phyloP scores from a whole-genome alignment of 306 rosid species.

The Quercus ilex region DNA sequence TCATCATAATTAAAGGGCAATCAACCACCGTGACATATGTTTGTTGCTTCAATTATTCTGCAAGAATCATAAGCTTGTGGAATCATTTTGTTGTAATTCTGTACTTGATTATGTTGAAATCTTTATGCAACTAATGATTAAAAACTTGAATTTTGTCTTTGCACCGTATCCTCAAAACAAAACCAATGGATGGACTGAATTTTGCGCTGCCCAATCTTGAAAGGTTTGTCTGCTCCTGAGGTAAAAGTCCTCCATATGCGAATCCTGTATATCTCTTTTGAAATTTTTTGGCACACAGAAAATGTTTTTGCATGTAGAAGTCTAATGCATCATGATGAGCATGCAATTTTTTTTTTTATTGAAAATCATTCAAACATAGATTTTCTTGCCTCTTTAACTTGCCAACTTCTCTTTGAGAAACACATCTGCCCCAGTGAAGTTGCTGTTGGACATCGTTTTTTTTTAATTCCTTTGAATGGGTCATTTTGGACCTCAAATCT shows the following conservation, averaged over 20 bases:
- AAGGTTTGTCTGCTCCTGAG: background rate
- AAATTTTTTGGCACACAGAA: background rate
- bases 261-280: background rate
- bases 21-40: background rate
- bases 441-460: no score
- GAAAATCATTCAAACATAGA: background rate
- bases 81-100: background rate
- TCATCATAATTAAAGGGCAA: no score
- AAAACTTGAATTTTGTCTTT: background rate
- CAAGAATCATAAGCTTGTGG: background rate
- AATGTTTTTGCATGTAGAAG: background rate
- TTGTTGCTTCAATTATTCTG: background rate
- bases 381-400: background rate
- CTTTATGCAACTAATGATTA: background rate
- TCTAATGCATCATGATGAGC: background rate
- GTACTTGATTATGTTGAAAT: background rate
- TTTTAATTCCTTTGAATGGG: no score
- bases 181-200: background rate
- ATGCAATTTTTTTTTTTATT: background rate
- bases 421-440: no score
- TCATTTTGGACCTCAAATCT: no score
- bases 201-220: background rate
- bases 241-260: background rate
- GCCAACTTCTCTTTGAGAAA: no score
- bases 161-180: background rate